Base-by-base conservation (phyloP, 805 yeast species). In the Kockiozyma suomiensis region DNA sequence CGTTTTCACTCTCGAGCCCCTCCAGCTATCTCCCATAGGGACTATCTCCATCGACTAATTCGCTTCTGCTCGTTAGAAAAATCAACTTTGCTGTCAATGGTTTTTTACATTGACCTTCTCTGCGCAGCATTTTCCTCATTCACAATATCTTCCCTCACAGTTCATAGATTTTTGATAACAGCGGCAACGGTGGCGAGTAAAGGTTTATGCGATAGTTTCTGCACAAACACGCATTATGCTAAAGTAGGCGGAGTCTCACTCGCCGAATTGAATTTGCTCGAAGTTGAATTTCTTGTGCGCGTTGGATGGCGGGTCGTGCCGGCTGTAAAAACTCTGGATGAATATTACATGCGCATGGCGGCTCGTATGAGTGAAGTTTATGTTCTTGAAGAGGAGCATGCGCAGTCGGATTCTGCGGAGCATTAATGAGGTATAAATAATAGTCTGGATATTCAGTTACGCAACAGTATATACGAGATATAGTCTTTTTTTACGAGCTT, bases 1-100 rank as follows among this genome's bases (percentile, higher is more conserved):
- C 78, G 98, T 65, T 93, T 93, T 73, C 99, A 93, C 73, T 91
- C 97, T 3, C 80, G 97, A 63, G 85, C 93, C 0, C 96, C 97
- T 2, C 98, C 99, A 0, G 82, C 82, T 17, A 93, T 93, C 46
- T 86, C 96, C 4, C 83, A 91, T 15, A 82, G 81, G 65, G 88
- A 88, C 56, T 93, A 93, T 69, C 74, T 92, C 46, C 74, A 85
- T 48, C 80, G 98, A 67, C 77, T 93, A 50, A 81, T 93, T 6
- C 87, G 88, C 68, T 93, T 88, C 73, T 91, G 96, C 59, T 85
- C 90, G 48, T 78, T 94, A 59, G 96, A 91, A 66, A 88, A 88
- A 62, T 88, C 96, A 3, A 88, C 93, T 1, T 76, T 93, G 40
- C 77, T 93, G 51, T 81, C 96, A 0, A 81, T 94, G 13, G 85